phyloP scores from a whole-genome alignment of 2,329 filamentous ascomycete species.

The Xylariales sp. region DNA sequence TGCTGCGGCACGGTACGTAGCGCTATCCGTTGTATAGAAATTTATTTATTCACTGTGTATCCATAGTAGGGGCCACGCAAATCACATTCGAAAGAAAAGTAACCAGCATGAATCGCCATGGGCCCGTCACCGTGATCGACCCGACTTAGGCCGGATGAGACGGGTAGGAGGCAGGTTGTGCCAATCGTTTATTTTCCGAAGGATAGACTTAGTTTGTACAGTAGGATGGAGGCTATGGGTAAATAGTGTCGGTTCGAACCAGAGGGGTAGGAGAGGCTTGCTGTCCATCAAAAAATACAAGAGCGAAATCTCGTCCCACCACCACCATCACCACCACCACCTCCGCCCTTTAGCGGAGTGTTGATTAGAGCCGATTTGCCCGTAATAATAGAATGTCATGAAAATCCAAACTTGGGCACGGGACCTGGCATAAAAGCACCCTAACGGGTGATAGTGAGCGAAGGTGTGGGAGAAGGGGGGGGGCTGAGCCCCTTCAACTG shows the following conservation, averaged over 20 bases:
- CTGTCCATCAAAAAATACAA: background rate
- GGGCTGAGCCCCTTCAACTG: conserved; percentile 6
- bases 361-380: background rate
- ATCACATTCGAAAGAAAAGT: conserved; percentile 30
- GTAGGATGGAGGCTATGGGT: background rate
- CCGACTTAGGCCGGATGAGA: background rate
- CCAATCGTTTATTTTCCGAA: background rate
- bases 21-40: conserved; percentile 40
- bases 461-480: background rate
- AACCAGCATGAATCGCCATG: conserved; percentile 36
- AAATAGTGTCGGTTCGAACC: background rate
- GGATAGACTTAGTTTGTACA: background rate
- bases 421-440: background rate
- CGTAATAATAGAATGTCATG: background rate
- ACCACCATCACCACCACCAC: background rate
- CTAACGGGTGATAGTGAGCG: background rate
- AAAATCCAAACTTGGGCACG: background rate
- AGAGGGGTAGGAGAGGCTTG: background rate
- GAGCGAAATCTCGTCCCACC: background rate
- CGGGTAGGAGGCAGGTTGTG: background rate
- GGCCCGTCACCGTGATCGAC: background rate
- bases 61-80: conserved; percentile 24
- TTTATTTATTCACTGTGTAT: conserved; percentile 30
- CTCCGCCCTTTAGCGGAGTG: background rate
- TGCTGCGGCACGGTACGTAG: conserved; percentile 48